Evolutionary conservation across 2,329 filamentous ascomycete genomes (phyloP), one percentile per base, ranked within the genome.

Genomic region (Alternaria burnsii): DNA sequence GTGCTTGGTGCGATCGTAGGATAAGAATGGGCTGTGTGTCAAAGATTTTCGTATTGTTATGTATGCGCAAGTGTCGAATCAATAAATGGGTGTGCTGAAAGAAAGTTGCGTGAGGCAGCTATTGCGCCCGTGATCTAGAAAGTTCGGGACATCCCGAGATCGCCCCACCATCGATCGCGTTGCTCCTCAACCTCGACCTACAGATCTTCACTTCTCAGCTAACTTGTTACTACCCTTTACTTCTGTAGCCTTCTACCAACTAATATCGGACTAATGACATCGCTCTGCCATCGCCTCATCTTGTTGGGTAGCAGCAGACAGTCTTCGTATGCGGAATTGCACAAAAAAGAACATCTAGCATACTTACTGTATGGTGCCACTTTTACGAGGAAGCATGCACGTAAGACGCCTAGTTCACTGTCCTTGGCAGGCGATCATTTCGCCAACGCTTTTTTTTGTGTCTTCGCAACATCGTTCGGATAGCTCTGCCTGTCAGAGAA

Each of bases 131-230:
- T 50, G 30, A 50, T 36, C 46, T 50, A 38, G 46, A 50, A 50
- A 50, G 46, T 50, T 50, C 40, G 40, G 40, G 40, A 24, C 20
- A 20, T 42, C 46, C 46, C 46, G 46, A 50, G 46, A 36, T 50
- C 8, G 46, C 46, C 46, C 46, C 20, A 38, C 28, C 10, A 16
- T 20, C 1, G n/a, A 16, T 20, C 1, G n/a, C 4, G 42, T 28
- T 24, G 6, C 8, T 11, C n/a, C 0, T 44, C 12, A 32, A 50
- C 46, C 24, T 50, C 20, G 32, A 50, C 46, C 9, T 22, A n/a
- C 12, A 36, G 14, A 1, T 26, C 14, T 7, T 24, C 30, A 50
- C 20, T 9, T 50, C 32, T 24, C 30, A 24, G 0, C 11, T 12
- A 42, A 11, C 24, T 12, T 20, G 18, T n/a, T 24, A 22, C 32